Percentiles rank a stretch among this genome's conserved stretches.
Conservation (phyloP, 108 stramenopile genomes). For the Cyclotella atomus region DNA sequence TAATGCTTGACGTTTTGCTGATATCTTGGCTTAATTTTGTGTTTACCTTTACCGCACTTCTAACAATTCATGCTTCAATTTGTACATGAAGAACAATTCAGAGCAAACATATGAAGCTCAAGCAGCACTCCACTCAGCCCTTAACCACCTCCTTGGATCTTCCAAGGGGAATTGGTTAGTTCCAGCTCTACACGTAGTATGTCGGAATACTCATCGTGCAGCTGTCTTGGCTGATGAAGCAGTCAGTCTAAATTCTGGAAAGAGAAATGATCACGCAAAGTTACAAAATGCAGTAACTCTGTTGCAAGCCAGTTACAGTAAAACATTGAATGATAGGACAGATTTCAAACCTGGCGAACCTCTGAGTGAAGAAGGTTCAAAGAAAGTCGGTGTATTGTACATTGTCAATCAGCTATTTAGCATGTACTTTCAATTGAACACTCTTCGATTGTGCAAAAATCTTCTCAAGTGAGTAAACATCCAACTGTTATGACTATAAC, state of each 20-base stretch:
- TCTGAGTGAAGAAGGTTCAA: conserved; percentile 67
- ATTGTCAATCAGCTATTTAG: conserved; percentile 93
- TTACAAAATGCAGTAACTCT: conserved; percentile 80
- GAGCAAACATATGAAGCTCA: conserved; percentile 68
- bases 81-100: conserved; percentile 45
- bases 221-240: conserved; percentile 69
- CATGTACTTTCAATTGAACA: conserved; percentile 94
- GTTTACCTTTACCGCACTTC: background rate
- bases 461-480: conserved; percentile 58
- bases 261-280: conserved; percentile 64
- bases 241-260: conserved; percentile 22
- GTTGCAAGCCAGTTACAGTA: conserved; percentile 80
- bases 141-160: conserved; percentile 71
- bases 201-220: conserved; percentile 71
- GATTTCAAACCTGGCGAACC: conserved; percentile 62
- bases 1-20: background rate
- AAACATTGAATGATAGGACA: conserved; percentile 85
- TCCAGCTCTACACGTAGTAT: conserved; percentile 76
- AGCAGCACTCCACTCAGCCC: conserved; percentile 61
- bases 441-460: conserved; percentile 92
- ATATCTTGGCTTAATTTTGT: conserved; percentile 5
- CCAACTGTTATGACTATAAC: too few relatives aligned
- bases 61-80: background rate
- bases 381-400: conserved; percentile 84
- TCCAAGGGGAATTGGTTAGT: conserved; percentile 85